Conservation (phyloP, 2,329 filamentous ascomycete genomes). For the Cryphonectria nitschkei region DNA sequence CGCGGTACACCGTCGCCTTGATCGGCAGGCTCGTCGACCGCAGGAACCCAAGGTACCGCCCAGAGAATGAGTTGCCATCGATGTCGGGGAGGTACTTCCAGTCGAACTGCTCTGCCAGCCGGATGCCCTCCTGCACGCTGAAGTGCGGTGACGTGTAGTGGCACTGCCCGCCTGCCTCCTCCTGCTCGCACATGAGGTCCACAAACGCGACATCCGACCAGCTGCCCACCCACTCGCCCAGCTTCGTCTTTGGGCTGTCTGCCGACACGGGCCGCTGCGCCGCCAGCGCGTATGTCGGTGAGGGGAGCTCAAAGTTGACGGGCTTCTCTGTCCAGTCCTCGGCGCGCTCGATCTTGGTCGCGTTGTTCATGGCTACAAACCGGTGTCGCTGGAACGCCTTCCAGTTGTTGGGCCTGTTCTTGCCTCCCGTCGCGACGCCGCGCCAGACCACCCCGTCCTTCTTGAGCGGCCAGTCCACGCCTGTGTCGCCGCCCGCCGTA, state of each 20-base stretch:
- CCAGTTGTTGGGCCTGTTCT: constrained; percentile 66
- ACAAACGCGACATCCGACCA: constrained; percentile 58
- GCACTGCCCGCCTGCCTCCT: constrained; percentile 44
- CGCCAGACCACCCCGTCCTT: constrained; percentile 61
- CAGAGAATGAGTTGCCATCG: constrained; percentile 74
- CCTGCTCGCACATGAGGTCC: constrained; percentile 55
- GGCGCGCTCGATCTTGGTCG: constrained; percentile 56
- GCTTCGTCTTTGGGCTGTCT: constrained; percentile 30
- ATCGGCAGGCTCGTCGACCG: constrained; percentile 71
- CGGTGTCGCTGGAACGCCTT: constrained; percentile 74
- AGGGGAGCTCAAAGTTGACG: constrained; percentile 59
- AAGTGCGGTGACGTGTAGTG: constrained; percentile 55
- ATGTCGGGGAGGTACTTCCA: constrained; percentile 76
- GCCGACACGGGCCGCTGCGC: constrained; percentile 44
- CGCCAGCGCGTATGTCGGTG: constrained; percentile 50
- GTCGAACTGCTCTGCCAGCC: constrained; percentile 57
- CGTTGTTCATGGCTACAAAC: constrained; percentile 74
- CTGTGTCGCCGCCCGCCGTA: constrained; percentile 57
- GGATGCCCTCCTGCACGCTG: constrained; percentile 42
- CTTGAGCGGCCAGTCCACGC: constrained; percentile 63
- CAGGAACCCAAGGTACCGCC: constrained; percentile 71
- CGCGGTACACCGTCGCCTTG: constrained; percentile 77
- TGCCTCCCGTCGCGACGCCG: constrained; percentile 68
- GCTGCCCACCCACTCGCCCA: constrained; percentile 53
- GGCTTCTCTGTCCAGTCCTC: constrained; percentile 48